Conservation (phyloP, 495 filamentous ascomycete species). For the Bathelium albidoporum region DNA sequence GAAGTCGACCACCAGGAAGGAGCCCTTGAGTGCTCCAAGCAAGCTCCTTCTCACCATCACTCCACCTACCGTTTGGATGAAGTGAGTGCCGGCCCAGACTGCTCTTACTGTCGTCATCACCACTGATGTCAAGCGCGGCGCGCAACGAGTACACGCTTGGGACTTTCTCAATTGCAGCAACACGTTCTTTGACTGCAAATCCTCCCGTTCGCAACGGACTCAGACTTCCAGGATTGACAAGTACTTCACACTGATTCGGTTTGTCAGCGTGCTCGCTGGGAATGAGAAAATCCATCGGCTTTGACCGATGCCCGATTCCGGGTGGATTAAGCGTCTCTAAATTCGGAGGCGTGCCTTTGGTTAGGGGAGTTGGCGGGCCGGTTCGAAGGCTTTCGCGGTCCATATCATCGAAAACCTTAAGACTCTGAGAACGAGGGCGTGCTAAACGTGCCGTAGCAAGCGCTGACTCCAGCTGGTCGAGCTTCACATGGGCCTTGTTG, state of each 20-base stretch:
- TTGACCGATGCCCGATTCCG: background rate
- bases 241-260: background rate
- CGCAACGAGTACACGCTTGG: conserved; percentile 13
- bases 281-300: background rate
- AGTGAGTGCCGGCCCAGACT: background rate
- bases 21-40: background rate
- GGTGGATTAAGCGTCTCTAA: conserved; percentile 3
- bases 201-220: conserved; percentile 14
- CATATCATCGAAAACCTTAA: conserved; percentile 16
- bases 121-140: conserved; percentile 7
- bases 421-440: conserved; percentile 16
- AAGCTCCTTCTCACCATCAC: conserved; percentile 4
- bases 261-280: background rate
- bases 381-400: background rate
- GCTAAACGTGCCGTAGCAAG: conserved; percentile 6
- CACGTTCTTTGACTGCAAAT: conserved; percentile 12
- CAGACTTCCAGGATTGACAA: background rate
- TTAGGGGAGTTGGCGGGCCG: conserved; percentile 20
- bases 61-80: background rate
- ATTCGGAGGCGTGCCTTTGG: conserved; percentile 22
- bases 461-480: background rate
- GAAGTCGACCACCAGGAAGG: conserved; percentile 12
- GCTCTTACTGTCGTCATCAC: background rate
- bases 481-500: background rate
- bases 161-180: conserved; percentile 8